Evolutionary conservation across 768 basidiomycete genomes (phyloP).

Genomic region (Trametes punicea): DNA sequence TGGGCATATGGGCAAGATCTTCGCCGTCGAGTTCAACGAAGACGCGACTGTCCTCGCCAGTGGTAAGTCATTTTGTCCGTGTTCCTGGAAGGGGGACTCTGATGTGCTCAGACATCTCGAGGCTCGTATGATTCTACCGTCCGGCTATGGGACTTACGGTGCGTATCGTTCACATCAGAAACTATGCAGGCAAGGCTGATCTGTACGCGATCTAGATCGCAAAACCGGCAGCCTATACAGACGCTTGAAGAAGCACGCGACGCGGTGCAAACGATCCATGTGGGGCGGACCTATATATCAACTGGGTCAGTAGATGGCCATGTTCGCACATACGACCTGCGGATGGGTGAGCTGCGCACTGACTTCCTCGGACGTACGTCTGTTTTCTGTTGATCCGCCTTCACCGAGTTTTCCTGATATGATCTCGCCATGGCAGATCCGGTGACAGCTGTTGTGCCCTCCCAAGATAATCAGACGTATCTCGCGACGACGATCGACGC

Average conservation of each 20-base stretch:
- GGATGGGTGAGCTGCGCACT: constrained; percentile 84
- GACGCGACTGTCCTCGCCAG: constrained; percentile 86
- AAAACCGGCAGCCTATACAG: constrained; percentile 84
- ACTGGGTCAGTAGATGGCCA: constrained; percentile 90
- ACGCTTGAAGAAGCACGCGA: constrained; percentile 85
- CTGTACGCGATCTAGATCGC: constrained; percentile 45
- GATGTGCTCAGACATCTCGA: constrained; percentile 30
- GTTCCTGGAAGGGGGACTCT: constrained; percentile 2
- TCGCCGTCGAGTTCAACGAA: constrained; percentile 85
- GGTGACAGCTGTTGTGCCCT: constrained; percentile 78
- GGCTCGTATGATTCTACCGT: constrained; percentile 93
- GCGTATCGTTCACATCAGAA: constrained; percentile 18
- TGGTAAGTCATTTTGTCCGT: constrained; percentile 45
- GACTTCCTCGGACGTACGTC: constrained; percentile 89
- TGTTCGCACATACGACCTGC: constrained; percentile 90
- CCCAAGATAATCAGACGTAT: constrained; percentile 75
- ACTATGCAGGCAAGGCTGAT: not conserved
- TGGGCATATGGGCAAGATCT: constrained; percentile 90
- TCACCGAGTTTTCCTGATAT: not conserved
- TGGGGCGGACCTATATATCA: constrained; percentile 63
- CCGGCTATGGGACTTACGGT: constrained; percentile 91
- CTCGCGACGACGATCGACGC: constrained; percentile 84
- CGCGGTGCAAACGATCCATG: constrained; percentile 74
- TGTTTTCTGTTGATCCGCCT: not conserved
- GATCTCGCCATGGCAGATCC: constrained; percentile 55